Percentiles rank a stretch among this genome's conserved stretches.
phyloP scores from a whole-genome alignment of 768 basidiomycete species.

The Rhodotorula graminis region DNA sequence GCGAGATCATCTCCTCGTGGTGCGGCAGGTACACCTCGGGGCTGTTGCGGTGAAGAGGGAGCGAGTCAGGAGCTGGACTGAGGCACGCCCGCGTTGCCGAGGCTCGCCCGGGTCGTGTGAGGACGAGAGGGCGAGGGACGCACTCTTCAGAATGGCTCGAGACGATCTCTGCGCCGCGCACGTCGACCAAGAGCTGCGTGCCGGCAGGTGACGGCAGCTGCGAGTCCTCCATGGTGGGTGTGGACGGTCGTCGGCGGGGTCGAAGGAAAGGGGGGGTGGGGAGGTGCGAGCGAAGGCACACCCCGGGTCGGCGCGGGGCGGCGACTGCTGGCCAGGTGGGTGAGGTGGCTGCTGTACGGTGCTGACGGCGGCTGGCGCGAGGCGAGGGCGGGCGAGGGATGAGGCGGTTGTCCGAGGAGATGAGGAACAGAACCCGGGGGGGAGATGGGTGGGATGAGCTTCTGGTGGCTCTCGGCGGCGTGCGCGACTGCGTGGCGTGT shows the following conservation, averaged over 20 bases:
- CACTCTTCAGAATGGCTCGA: conserved; percentile 30
- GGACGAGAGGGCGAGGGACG: not conserved
- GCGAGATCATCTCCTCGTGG: conserved; percentile 93
- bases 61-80: too few relatives aligned
- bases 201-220: conserved; percentile 32
- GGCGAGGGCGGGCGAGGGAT: not conserved
- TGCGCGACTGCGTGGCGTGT: too few relatives aligned
- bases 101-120: not conserved
- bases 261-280: not conserved
- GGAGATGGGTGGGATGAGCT: too few relatives aligned
- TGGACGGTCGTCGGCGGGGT: not conserved
- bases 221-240: conserved; percentile 26
- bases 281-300: not conserved
- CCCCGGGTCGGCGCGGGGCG: not conserved
- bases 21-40: conserved; percentile 92
- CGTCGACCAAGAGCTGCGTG: conserved; percentile 35
- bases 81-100: too few relatives aligned
- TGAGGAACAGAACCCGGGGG: too few relatives aligned
- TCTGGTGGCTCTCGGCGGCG: too few relatives aligned
- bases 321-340: too few relatives aligned
- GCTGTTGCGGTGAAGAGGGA: not conserved
- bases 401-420: not conserved
- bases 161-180: conserved; percentile 38
- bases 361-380: too few relatives aligned
- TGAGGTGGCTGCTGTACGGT: too few relatives aligned